Base-by-base conservation (phyloP, 306 rosid species). In the Acacia confusa region DNA sequence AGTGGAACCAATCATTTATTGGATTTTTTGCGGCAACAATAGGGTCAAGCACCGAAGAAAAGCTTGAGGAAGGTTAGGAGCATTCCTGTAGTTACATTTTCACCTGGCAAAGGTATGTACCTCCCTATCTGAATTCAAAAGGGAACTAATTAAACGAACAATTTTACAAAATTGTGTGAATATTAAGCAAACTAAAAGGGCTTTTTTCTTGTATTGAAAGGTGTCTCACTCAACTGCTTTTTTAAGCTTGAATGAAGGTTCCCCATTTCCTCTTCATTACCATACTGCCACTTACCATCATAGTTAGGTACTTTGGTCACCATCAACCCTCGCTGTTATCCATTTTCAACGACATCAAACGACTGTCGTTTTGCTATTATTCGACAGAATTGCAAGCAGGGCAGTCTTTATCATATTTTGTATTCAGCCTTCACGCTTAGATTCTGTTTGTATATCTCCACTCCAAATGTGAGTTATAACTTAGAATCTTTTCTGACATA, bases 11-110 rank as follows among this genome's bases (percentile, higher is more conserved):
- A 50, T 67, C 70, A 38, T 77, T 69, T 5, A 85, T 22, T 61
- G 79, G 80, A 50, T 11, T 55, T 43, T 17, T 53, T 67, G 72
- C 69, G 75, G 74, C 63, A 13, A 55, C 50, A 38, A 53, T 40
- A 58, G 77, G 75, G 64, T 30, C 76, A 69, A 65, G 67, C 77
- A 83, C 81, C 74, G 86, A 78, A 74, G 84, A 75, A 83, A 43
- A 64, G 75, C 58, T 15, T 64, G 82, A 70, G 40, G 47, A 48
- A 43, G 78, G 34, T 70, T 47, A 76, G 72, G 47, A 63, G 82
- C 84, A 84, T 87, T 87, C 77, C 82, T 81, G 82, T 53, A 43
- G 65, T 53, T 78, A 19, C 83, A 69, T 75, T 84, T 81, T 85
- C 79, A 71, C 4, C 79, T 74, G 75, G 43, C 70, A 64, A 32